Evolutionary conservation across 1,139 yeast species (phyloP).

Genomic region (Sugiyamaella paludigena): DNA sequence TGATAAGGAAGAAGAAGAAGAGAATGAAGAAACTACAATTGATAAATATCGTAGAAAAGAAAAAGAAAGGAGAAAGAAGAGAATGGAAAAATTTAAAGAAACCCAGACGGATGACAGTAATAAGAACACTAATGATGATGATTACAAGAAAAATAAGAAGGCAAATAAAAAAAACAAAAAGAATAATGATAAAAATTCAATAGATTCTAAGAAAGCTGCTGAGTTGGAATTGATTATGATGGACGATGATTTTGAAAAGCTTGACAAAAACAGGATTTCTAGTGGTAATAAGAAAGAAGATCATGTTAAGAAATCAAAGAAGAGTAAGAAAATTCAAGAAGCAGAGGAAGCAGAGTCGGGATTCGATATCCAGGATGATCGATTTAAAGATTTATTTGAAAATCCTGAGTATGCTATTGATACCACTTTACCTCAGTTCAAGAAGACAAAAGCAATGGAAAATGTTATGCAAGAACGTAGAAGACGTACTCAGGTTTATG

Average conservation of each 20-base stretch:
- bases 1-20: constrained; percentile 34
- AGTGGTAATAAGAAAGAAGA: constrained; percentile 54
- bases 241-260: constrained; percentile 50
- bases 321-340: constrained; percentile 63
- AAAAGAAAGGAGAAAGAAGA: constrained; percentile 82
- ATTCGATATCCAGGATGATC: constrained; percentile 76
- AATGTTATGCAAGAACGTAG: constrained; percentile 73
- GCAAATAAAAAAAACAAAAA: constrained; percentile 33
- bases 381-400: constrained; percentile 86
- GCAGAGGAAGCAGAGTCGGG: constrained; percentile 46
- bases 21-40: constrained; percentile 69
- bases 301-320: constrained; percentile 58
- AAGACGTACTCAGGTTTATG: constrained; percentile 42
- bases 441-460: constrained; percentile 84
- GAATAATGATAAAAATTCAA: constrained; percentile 38
- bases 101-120: constrained; percentile 46
- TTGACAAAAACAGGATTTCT: constrained; percentile 6
- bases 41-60: constrained; percentile 84
- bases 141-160: constrained; percentile 28
- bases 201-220: constrained; percentile 47
- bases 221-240: constrained; percentile 72
- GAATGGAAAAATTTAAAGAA: constrained; percentile 71
- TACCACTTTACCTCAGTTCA: constrained; percentile 83
- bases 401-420: constrained; percentile 83
- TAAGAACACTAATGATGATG: constrained; percentile 26